Percentiles rank a stretch among this genome's conserved stretches.
phyloP scores from a whole-genome alignment of 2,329 filamentous ascomycete species.

The Corinectria fuckeliana region DNA sequence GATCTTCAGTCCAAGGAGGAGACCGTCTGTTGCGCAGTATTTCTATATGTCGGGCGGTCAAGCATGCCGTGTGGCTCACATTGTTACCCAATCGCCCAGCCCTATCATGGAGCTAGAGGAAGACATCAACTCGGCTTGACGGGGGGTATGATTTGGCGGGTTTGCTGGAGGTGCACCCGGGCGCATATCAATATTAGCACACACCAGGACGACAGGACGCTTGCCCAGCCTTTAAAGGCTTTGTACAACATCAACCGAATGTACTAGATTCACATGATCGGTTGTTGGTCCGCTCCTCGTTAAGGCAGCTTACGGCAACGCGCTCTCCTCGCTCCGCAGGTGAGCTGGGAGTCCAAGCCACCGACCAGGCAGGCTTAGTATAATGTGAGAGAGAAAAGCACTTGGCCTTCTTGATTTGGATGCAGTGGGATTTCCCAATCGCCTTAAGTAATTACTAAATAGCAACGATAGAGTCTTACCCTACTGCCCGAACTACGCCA shows the following conservation, averaged over 20 bases:
- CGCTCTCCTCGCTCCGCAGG: conserved; percentile 2
- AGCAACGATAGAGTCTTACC: conserved; percentile 28
- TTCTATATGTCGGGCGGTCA: conserved; percentile 19
- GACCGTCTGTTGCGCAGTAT: conserved; percentile 17
- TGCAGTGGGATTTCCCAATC: conserved; percentile 2
- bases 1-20: background rate
- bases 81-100: background rate
- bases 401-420: background rate
- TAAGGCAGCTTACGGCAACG: conserved; percentile 24
- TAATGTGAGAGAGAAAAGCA: background rate
- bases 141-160: conserved; percentile 16
- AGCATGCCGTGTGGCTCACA: background rate
- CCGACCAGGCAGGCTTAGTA: conserved; percentile 1
- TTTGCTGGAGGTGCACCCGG: background rate
- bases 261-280: conserved; percentile 26
- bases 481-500: conserved; percentile 23
- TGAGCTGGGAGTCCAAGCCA: conserved; percentile 29
- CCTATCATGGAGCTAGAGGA: conserved; percentile 1
- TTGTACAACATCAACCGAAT: conserved; percentile 24
- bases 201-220: conserved; percentile 7
- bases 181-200: conserved; percentile 17
- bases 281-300: conserved; percentile 6
- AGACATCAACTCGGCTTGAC: background rate
- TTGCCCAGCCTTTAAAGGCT: conserved; percentile 20
- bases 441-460: conserved; percentile 3